Evolutionary conservation across 441 rosid species (phyloP), one percentile per base, ranked within the genome.

Genomic region (Corymbia citriodora): DNA sequence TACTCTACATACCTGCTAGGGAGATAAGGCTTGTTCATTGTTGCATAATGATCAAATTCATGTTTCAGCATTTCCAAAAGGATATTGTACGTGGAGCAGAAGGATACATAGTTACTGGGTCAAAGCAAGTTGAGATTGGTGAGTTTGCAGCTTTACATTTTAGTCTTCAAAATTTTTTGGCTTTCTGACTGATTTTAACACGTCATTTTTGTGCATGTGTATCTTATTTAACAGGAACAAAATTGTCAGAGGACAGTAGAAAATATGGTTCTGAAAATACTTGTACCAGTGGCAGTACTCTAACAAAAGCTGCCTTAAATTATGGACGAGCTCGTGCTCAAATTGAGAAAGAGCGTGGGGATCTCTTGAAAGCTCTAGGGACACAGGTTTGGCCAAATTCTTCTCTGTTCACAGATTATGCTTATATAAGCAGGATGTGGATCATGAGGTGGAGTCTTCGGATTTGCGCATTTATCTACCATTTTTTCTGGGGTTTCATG

Each of bases 111-210:
- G 96, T 96, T 87, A 95, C 95, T 29, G 98, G 99, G 88, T 94
- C 98, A 79, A 98, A 97, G 92, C 98, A 96, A 94, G 97, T 98
- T 90, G 99, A 98, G 91, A 97, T 98, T 92, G 99, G 99, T 95
- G 87, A 93, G 92, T 90, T 88, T 89, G 89, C 74, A 48, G 89
- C 87, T 88, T 89, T 89, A 57, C 72, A 40, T 21, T 54, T 54
- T 65, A 59, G 31, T 17, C 10, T 52, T 45, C 40, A 89, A 89
- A 53, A 49, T 89, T 87, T 57, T 45, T 23, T 88, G 89, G 91
- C 74, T 33, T 88, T 89, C 86, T 79, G 33, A 88, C 91, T 68
- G 3, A 48, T 70, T 49, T 45, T 89, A 40, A 17, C 85, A 23
- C 3, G 2, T 40, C 85, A 6, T 45, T 88, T 89, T 33, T n/a